Conservation (phyloP, 306 rosid genomes). For the Glycine tomentella region DNA sequence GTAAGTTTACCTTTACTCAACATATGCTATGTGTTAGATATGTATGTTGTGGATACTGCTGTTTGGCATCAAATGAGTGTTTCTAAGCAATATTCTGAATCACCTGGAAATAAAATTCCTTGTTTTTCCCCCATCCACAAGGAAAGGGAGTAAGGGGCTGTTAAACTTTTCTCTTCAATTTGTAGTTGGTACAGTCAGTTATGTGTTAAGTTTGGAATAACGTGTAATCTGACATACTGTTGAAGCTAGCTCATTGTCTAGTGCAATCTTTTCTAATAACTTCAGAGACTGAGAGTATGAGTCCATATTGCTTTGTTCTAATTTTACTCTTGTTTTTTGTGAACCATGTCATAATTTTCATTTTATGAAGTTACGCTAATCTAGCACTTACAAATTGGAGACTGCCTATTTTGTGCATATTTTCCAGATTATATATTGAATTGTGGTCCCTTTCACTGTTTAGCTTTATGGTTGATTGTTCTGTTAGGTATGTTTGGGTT, state of each 20-base stretch:
- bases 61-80: conserved; percentile 15
- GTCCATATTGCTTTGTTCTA: conserved; percentile 29
- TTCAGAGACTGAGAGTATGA: neutral
- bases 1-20: conserved; percentile 55
- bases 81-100: conserved; percentile 23
- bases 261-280: conserved; percentile 25
- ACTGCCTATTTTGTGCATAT: conserved; percentile 17
- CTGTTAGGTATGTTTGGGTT: neutral
- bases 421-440: conserved; percentile 1
- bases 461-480: conserved; percentile 32
- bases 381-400: neutral
- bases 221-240: conserved; percentile 21
- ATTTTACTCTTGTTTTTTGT: conserved; percentile 10
- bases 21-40: conserved; percentile 5
- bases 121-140: neutral
- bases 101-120: neutral
- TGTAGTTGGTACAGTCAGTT: neutral
- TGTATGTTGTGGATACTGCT: conserved; percentile 11
- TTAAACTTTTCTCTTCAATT: conserved; percentile 4
- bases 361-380: conserved; percentile 20
- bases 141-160: conserved; percentile 17
- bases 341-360: conserved; percentile 20
- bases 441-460: neutral
- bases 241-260: conserved; percentile 32
- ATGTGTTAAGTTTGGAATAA: conserved; percentile 2